phyloP scores from a whole-genome alignment of 169 alveolate genomes.

The Cryptosporidium viatorum region DNA sequence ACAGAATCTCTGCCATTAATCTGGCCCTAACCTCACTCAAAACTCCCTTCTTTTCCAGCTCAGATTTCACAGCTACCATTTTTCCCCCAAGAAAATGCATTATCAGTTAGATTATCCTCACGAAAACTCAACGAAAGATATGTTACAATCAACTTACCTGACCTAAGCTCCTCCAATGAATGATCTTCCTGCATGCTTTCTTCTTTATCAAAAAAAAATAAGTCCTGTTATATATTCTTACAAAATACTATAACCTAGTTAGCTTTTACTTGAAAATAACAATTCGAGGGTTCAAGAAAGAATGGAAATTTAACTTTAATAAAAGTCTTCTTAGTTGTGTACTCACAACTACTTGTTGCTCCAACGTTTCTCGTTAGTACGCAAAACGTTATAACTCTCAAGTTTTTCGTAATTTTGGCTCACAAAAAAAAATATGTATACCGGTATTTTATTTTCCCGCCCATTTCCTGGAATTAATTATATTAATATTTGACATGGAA shows the following conservation, averaged over 20 bases:
- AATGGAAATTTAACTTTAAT: neutral
- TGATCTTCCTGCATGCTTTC: slow-evolving; percentile 32
- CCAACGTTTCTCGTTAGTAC: neutral
- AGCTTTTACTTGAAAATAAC: neutral
- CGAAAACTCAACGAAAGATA: neutral
- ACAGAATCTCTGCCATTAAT: slow-evolving; percentile 65
- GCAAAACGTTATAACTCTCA: too few relatives aligned
- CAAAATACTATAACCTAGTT: neutral
- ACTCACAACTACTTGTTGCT: too few relatives aligned
- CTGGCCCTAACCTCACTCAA: slow-evolving; percentile 61
- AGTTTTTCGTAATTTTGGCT: neutral
- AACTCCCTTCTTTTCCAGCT: slow-evolving; percentile 59
- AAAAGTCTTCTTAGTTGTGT: too few relatives aligned
- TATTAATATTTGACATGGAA: too few relatives aligned
- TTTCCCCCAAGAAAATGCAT: neutral
- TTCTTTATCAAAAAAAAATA: neutral
- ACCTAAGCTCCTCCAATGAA: slow-evolving; percentile 60
- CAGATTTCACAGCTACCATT: slow-evolving; percentile 40
- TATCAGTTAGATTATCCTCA: neutral
- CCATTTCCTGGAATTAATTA: neutral
- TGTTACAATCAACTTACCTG: slow-evolving; percentile 22
- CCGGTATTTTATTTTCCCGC: slow-evolving; percentile 2
- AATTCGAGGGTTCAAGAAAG: neutral
- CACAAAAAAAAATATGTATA: neutral
- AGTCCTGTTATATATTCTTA: neutral